Evolutionary conservation across 1,284 basidiomycete species (phyloP).

Genomic region (Cystobasidium pallidum): DNA sequence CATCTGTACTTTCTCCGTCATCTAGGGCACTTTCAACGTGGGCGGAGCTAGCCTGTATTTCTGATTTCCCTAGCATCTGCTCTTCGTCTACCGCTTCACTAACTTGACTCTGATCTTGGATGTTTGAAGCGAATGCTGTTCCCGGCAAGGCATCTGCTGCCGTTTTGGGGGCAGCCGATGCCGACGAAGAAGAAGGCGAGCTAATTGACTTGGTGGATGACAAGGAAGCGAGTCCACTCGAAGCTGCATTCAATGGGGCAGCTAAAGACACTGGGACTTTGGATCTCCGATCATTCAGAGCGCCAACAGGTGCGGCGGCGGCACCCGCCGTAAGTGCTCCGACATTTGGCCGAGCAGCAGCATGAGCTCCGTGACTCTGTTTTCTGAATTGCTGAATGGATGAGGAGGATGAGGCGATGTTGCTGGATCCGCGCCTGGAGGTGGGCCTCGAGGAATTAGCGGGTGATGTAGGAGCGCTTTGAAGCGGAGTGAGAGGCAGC

Average conservation of each 20-base stretch:
- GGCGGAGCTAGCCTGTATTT: not conserved
- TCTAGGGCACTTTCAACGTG: constrained; percentile 30
- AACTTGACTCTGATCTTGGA: not conserved
- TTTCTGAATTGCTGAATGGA: constrained; percentile 17
- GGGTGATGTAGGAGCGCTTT: constrained; percentile 12
- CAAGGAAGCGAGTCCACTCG: not conserved
- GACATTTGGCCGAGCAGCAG: constrained; percentile 15
- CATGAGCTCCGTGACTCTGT: constrained; percentile 8
- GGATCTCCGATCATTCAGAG: constrained; percentile 11
- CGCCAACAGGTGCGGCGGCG: not conserved
- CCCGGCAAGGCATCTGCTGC: not conserved
- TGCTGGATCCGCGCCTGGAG: constrained; percentile 28
- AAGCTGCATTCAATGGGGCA: not conserved
- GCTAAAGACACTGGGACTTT: not conserved
- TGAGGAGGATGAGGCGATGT: constrained; percentile 1
- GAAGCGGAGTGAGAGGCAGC: constrained; percentile 36
- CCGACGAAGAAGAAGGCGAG: not conserved
- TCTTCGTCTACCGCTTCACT: constrained; percentile 23
- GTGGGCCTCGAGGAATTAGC: constrained; percentile 12
- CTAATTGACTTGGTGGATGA: not conserved
- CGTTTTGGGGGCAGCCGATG: not conserved
- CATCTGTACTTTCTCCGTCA: constrained; percentile 9
- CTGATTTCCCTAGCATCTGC: constrained; percentile 2
- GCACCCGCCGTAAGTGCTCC: not conserved
- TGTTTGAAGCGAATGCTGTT: not conserved